A percentile compares a stretch with the other conserved stretches of the same genome.
phyloP scores from a whole-genome alignment of 495 filamentous ascomycete genomes.

The Pseudevernia furfuracea region DNA sequence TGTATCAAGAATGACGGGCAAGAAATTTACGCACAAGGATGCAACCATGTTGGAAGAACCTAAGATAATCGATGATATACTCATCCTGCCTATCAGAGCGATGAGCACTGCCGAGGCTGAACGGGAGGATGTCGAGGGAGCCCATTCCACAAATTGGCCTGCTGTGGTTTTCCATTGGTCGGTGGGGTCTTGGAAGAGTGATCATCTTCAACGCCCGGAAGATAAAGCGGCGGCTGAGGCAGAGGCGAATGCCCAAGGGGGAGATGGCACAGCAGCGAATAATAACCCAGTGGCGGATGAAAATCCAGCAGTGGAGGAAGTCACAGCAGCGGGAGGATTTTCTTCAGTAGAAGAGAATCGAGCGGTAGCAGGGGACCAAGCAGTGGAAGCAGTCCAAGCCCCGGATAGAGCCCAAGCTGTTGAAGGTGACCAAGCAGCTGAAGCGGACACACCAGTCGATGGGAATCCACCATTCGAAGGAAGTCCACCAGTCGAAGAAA shows the following conservation, averaged over 20 bases:
- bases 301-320: neutral
- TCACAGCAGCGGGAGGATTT: neutral
- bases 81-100: conserved; percentile 20
- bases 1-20: conserved; percentile 38
- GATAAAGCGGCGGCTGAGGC: neutral
- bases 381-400: no score
- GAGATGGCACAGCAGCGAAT: neutral
- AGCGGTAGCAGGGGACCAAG: neutral
- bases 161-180: conserved; percentile 20
- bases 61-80: conserved; percentile 39
- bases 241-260: neutral
- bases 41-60: conserved; percentile 55
- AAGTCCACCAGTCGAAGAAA: neutral
- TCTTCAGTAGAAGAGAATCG: no score
- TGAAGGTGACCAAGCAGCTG: neutral
- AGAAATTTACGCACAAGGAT: conserved; percentile 42
- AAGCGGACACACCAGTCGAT: neutral
- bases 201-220: conserved; percentile 12
- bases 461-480: neutral
- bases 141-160: conserved; percentile 7
- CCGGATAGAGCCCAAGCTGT: neutral
- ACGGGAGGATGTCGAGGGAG: conserved; percentile 17
- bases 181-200: conserved; percentile 18
- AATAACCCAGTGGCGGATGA: no score
- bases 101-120: conserved; percentile 21